These are phyloP conservation scores for Aspergillus pseudoviridinutans DNA, from an alignment of 2,329 filamentous ascomycete genomes.

Conservation along the genomic window DNA sequence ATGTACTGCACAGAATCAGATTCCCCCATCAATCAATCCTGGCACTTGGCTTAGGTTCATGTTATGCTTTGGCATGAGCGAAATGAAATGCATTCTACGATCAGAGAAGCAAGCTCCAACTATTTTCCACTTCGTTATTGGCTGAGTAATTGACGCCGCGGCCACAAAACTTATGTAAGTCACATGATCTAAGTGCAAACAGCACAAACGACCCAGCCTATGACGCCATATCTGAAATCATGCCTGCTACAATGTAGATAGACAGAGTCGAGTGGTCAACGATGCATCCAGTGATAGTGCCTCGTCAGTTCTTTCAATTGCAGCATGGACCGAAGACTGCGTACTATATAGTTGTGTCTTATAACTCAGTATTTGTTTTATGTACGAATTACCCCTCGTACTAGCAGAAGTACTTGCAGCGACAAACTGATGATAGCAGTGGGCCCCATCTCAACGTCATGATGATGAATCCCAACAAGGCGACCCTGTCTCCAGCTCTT, in stretches of 20 bases:
- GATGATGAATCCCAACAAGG: slow-evolving; percentile 22
- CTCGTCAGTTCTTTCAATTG: background rate
- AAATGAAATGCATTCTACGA: background rate
- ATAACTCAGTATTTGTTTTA: background rate
- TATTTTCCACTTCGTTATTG: background rate
- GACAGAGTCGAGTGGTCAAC: background rate
- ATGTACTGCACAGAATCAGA: slow-evolving; percentile 20
- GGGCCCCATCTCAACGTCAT: slow-evolving; percentile 25
- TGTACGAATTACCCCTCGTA: too few relatives aligned
- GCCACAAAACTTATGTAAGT: too few relatives aligned
- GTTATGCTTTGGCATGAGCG: background rate
- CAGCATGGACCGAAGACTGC: background rate
- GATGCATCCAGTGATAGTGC: background rate
- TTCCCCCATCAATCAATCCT: slow-evolving; percentile 15
- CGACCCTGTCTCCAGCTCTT: slow-evolving; percentile 2
- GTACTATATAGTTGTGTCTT: too few relatives aligned
- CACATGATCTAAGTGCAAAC: background rate
- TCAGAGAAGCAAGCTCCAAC: background rate
- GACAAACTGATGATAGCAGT: slow-evolving; percentile 7
- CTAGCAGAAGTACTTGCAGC: background rate
- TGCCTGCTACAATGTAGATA: background rate
- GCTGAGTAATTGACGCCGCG: background rate
- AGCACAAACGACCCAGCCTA: background rate
- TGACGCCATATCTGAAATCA: background rate
- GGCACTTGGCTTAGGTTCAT: background rate